These are phyloP conservation scores for Posidonia australis DNA, from an alignment of 106 monocot species.

Conservation along the genomic window DNA sequence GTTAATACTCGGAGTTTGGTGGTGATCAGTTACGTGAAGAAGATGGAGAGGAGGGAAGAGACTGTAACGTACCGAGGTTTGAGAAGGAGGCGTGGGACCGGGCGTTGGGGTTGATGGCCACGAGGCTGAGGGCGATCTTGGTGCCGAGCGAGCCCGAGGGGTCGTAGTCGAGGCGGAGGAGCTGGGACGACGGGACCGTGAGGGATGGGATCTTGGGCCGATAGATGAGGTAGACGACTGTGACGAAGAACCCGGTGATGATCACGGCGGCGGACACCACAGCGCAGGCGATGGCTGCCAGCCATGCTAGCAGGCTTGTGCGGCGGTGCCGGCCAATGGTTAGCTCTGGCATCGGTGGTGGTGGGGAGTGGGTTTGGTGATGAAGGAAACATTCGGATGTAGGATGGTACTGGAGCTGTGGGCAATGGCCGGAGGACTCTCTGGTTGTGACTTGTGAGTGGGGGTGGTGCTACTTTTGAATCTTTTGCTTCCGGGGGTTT, in stretches of 20 bases:
- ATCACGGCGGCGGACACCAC: conserved; percentile 41
- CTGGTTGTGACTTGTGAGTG: no score
- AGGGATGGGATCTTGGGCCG: conserved; percentile 54
- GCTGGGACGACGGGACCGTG: conserved; percentile 22
- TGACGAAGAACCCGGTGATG: conserved; percentile 33
- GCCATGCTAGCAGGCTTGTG: conserved; percentile 39
- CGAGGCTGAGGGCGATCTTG: conserved; percentile 23
- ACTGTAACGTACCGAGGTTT: conserved; percentile 2
- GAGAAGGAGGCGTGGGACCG: conserved; percentile 40
- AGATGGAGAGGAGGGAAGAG: background rate
- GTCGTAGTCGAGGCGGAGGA: conserved; percentile 45
- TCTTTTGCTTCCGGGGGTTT: no score
- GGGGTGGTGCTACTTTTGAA: no score
- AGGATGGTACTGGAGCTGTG: background rate
- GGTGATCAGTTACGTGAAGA: no score
- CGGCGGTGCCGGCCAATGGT: conserved; percentile 2
- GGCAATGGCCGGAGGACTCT: no score
- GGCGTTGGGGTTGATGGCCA: conserved; percentile 50
- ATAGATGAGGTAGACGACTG: conserved; percentile 51
- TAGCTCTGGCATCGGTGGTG: conserved; percentile 1
- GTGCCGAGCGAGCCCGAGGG: conserved; percentile 34
- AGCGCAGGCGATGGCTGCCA: conserved; percentile 45
- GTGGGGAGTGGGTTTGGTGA: background rate
- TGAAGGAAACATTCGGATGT: background rate
- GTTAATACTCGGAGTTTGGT: background rate